Conservation (phyloP, 345 rosid genomes). For the Eucalyptus decipiens region DNA sequence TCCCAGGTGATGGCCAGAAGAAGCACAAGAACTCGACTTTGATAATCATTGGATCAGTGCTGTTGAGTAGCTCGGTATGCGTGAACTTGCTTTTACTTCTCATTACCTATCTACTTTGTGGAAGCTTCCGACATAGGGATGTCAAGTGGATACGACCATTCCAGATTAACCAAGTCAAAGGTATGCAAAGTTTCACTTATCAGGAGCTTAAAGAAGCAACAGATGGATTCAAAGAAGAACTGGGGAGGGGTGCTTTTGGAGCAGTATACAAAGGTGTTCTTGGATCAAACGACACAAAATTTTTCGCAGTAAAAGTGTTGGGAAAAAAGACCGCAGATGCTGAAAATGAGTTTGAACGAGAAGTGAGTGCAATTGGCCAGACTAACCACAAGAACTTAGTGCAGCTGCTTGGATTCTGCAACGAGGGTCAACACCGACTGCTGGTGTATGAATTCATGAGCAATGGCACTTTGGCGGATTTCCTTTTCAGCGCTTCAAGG, state of each 20-base stretch:
- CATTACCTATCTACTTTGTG: not conserved
- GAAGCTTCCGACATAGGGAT: not conserved
- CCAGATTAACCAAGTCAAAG: not conserved
- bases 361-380: slow-evolving; percentile 13
- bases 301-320: slow-evolving; percentile 16
- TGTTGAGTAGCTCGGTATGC: slow-evolving; percentile 9
- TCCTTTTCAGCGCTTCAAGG: slow-evolving; percentile 1
- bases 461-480: slow-evolving; percentile 10
- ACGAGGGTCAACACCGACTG: slow-evolving; percentile 11
- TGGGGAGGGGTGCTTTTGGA: slow-evolving; percentile 32
- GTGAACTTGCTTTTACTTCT: slow-evolving; percentile 10
- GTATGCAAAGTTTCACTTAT: slow-evolving; percentile 6
- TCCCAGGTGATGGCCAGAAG: not conserved
- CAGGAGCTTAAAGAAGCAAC: slow-evolving; percentile 17
- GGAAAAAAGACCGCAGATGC: not conserved
- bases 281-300: not conserved
- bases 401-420: slow-evolving; percentile 18
- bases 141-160: not conserved
- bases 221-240: slow-evolving; percentile 9
- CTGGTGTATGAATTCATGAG: slow-evolving; percentile 24
- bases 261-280: slow-evolving; percentile 21
- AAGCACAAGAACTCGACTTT: not conserved
- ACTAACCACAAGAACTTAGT: slow-evolving; percentile 38
- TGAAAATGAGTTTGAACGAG: slow-evolving; percentile 15
- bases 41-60: not conserved